phyloP scores from a whole-genome alignment of 2,329 filamentous ascomycete genomes.

The Rhynchosporium graminicola region DNA sequence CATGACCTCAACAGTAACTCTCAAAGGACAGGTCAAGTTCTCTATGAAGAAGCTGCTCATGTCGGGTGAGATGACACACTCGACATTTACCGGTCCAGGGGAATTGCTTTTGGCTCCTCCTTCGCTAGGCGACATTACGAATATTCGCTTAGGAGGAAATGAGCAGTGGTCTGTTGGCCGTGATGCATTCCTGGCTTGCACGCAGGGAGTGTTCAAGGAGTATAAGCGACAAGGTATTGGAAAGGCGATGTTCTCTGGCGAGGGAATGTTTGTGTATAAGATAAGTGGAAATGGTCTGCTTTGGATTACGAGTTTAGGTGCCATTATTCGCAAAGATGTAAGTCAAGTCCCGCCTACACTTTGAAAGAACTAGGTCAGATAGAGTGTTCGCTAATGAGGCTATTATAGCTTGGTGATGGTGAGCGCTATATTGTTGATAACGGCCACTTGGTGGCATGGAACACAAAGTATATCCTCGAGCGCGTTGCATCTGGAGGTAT shows the following conservation, averaged over 20 bases:
- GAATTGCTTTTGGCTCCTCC: conserved; percentile 83
- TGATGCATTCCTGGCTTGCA: conserved; percentile 83
- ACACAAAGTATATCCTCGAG: conserved; percentile 90
- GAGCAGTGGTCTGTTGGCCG: conserved; percentile 83
- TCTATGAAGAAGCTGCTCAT: conserved; percentile 87
- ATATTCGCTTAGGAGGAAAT: conserved; percentile 69
- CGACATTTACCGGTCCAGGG: conserved; percentile 84
- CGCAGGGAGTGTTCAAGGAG: conserved; percentile 84
- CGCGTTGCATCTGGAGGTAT: conserved; percentile 88
- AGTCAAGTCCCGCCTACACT: conserved; percentile 41
- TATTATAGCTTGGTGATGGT: conserved; percentile 54
- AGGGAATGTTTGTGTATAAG: conserved; percentile 89
- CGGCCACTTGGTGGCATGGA: conserved; percentile 94
- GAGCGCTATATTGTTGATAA: conserved; percentile 94
- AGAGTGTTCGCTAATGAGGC: conserved; percentile 21
- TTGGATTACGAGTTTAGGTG: conserved; percentile 92
- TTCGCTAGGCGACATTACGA: conserved; percentile 81
- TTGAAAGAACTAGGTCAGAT: background rate
- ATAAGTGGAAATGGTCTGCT: conserved; percentile 78
- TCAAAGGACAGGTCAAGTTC: conserved; percentile 83
- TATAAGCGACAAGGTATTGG: conserved; percentile 82
- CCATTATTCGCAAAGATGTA: conserved; percentile 92
- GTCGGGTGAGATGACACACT: conserved; percentile 76
- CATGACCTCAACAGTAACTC: conserved; percentile 85
- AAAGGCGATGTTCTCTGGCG: conserved; percentile 92